A percentile compares a stretch with the other conserved stretches of the same genome.
Evolutionary conservation across 1,284 basidiomycete species (phyloP).

Genomic region (Xerocomus alliaceus): DNA sequence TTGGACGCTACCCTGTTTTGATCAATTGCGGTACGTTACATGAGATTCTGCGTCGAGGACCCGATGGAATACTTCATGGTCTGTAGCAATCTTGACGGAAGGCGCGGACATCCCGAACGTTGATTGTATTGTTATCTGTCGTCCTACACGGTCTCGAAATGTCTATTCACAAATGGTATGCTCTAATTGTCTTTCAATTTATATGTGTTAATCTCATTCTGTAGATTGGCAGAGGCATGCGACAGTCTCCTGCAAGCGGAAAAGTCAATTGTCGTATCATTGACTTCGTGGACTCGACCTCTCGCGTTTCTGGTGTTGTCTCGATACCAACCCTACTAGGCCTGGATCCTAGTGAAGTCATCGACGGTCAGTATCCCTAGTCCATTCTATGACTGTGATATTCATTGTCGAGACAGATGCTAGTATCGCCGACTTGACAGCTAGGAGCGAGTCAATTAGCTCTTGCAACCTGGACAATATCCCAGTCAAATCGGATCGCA

Average conservation of each 20-base stretch:
- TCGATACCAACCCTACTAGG: slow-evolving; percentile 89
- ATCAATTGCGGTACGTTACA: slow-evolving; percentile 82
- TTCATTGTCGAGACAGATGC: slow-evolving; percentile 50
- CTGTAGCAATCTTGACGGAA: slow-evolving; percentile 85
- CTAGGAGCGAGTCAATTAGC: slow-evolving; percentile 42
- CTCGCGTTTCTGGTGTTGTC: slow-evolving; percentile 74
- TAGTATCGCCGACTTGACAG: slow-evolving; percentile 55
- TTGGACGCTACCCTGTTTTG: slow-evolving; percentile 82
- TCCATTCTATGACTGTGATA: slow-evolving; percentile 5
- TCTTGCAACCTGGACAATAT: slow-evolving; percentile 15
- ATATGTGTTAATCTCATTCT: background rate
- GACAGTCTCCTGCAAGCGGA: slow-evolving; percentile 80
- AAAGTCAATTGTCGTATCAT: slow-evolving; percentile 90
- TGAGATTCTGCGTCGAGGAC: background rate
- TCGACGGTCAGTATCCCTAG: slow-evolving; percentile 58
- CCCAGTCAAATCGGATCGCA: slow-evolving; percentile 30
- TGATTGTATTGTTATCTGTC: slow-evolving; percentile 87
- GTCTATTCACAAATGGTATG: slow-evolving; percentile 92
- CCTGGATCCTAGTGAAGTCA: slow-evolving; percentile 73
- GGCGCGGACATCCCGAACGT: slow-evolving; percentile 92
- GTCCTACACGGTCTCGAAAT: slow-evolving; percentile 88
- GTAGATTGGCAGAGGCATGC: slow-evolving; percentile 91
- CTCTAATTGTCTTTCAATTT: background rate
- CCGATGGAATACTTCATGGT: slow-evolving; percentile 7
- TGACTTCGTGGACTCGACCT: slow-evolving; percentile 87